Evolutionary conservation across 768 basidiomycete genomes (phyloP).

Genomic region (Pluteus cervinus): DNA sequence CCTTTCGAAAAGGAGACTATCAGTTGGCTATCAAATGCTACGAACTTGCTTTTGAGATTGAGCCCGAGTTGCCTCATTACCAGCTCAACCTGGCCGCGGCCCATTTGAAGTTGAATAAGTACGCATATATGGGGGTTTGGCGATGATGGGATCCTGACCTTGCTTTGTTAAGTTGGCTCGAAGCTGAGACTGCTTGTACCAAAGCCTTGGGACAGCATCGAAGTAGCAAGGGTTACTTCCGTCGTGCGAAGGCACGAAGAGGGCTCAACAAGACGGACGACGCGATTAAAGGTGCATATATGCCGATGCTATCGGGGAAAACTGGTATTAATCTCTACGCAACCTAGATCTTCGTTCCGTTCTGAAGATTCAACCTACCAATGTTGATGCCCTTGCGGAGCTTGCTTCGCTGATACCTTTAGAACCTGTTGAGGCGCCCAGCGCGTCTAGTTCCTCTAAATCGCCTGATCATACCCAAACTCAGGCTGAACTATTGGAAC

Average conservation of each 20-base stretch:
- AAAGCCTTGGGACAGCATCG: constrained; percentile 57
- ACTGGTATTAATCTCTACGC: not conserved
- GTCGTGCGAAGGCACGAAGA: constrained; percentile 60
- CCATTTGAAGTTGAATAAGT: constrained; percentile 66
- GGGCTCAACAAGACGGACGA: constrained; percentile 53
- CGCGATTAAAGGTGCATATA: constrained; percentile 48
- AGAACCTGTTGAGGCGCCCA: constrained; percentile 2
- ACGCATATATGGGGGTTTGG: constrained; percentile 18
- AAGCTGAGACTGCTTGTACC: constrained; percentile 67
- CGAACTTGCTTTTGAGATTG: constrained; percentile 52
- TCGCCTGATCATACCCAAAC: constrained; percentile 9
- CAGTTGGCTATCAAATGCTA: constrained; percentile 51
- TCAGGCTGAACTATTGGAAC: constrained; percentile 18
- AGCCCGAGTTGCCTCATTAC: constrained; percentile 71
- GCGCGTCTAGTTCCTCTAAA: constrained; percentile 19
- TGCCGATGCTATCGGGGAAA: not conserved
- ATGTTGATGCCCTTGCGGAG: constrained; percentile 55
- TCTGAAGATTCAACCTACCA: constrained; percentile 57
- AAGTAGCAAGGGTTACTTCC: constrained; percentile 65
- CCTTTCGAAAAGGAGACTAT: constrained; percentile 61
- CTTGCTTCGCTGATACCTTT: constrained; percentile 35
- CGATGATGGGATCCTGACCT: constrained; percentile 1
- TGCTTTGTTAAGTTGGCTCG: constrained; percentile 48
- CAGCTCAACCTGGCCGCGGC: constrained; percentile 75
- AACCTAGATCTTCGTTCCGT: constrained; percentile 53